phyloP scores from a whole-genome alignment of 2,329 filamentous ascomycete species.

The Fusarium sp. region DNA sequence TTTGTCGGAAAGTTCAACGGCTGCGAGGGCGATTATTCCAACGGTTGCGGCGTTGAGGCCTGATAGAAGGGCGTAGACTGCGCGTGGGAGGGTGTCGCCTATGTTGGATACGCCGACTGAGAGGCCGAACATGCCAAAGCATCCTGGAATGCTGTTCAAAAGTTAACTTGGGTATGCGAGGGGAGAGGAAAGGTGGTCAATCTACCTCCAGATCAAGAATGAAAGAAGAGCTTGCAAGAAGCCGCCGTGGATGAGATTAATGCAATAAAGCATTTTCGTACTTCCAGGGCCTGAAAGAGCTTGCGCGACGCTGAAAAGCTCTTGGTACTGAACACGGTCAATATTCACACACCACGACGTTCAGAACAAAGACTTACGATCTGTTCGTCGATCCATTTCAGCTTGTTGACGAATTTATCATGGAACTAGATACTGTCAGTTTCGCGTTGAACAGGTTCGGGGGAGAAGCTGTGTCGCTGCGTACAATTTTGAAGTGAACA shows the following conservation, averaged over 20 bases:
- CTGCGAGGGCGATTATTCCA: constrained; percentile 77
- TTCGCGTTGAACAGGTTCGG: not conserved
- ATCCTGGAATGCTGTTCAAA: constrained; percentile 68
- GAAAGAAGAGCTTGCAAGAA: constrained; percentile 66
- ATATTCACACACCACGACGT: too few species aligned
- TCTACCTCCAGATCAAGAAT: constrained; percentile 73
- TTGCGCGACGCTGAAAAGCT: constrained; percentile 77
- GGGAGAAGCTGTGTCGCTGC: not conserved
- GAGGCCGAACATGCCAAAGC: constrained; percentile 75
- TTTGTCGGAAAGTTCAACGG: constrained; percentile 74
- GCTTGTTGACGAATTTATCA: constrained; percentile 67
- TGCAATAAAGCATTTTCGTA: constrained; percentile 78
- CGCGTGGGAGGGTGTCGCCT: constrained; percentile 65
- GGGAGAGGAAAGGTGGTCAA: constrained; percentile 47
- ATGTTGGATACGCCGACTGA: constrained; percentile 73
- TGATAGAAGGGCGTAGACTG: constrained; percentile 76
- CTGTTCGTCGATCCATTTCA: constrained; percentile 76
- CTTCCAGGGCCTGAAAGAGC: constrained; percentile 74
- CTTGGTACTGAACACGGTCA: constrained; percentile 67
- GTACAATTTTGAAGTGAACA: constrained; percentile 30
- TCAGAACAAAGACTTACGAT: constrained; percentile 55
- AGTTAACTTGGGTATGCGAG: constrained; percentile 41
- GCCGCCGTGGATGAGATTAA: constrained; percentile 72
- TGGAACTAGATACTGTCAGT: constrained; percentile 9
- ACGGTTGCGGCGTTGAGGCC: constrained; percentile 79